phyloP scores from a whole-genome alignment of 345 rosid genomes.

The Gossypium ekmanianum region DNA sequence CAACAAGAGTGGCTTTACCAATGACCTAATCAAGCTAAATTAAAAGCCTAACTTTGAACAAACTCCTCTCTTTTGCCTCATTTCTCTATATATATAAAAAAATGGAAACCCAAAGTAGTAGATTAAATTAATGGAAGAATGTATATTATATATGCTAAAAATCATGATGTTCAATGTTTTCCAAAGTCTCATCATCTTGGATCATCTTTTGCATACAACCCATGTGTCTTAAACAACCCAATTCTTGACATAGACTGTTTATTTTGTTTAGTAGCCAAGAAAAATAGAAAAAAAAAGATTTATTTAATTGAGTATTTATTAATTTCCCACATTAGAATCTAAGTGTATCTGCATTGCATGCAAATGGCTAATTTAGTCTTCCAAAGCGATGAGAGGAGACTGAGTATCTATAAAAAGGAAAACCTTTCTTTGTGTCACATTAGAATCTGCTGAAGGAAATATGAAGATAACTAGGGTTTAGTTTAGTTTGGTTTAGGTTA shows the following conservation, averaged over 20 bases:
- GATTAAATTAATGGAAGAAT: background rate
- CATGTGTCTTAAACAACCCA: background rate
- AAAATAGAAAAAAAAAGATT: background rate
- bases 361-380: background rate
- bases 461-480: too few species aligned
- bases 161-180: background rate
- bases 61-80: background rate
- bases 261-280: too few species aligned
- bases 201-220: background rate
- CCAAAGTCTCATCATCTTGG: background rate
- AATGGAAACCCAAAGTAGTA: background rate
- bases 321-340: background rate
- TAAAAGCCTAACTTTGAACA: background rate
- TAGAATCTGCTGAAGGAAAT: too few species aligned
- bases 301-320: background rate
- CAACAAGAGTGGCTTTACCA: constrained; percentile 24
- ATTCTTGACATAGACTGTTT: too few species aligned
- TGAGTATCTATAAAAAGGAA: background rate
- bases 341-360: background rate
- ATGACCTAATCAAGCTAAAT: constrained; percentile 15
- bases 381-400: background rate
- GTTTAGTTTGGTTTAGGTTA: too few species aligned
- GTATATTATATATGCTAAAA: background rate
- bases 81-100: background rate
- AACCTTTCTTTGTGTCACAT: too few species aligned